These are phyloP conservation scores for Skeletonema menzelii DNA, from an alignment of 108 stramenopile genomes.

Conservation along the genomic window DNA sequence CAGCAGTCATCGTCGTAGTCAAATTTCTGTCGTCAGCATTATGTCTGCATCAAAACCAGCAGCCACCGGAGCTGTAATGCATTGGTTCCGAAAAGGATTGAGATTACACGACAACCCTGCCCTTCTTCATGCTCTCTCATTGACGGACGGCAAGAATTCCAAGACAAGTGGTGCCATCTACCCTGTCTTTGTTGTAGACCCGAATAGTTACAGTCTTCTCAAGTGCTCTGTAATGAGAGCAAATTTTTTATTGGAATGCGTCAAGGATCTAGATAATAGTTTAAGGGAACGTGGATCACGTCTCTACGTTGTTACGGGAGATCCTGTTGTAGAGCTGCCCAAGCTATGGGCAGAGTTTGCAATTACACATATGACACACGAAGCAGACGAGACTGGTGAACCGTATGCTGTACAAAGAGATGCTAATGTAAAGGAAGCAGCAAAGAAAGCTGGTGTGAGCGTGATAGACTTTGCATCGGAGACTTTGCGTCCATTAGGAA, in stretches of 20 bases:
- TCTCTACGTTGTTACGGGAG: slow-evolving; percentile 75
- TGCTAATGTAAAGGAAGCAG: slow-evolving; percentile 52
- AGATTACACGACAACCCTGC: slow-evolving; percentile 94
- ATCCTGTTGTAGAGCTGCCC: slow-evolving; percentile 77
- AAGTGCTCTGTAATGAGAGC: slow-evolving; percentile 71
- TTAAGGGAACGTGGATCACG: slow-evolving; percentile 62
- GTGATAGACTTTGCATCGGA: slow-evolving; percentile 54
- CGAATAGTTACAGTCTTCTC: slow-evolving; percentile 66
- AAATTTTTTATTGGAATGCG: slow-evolving; percentile 86
- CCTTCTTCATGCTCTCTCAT: slow-evolving; percentile 55
- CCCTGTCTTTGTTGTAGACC: slow-evolving; percentile 84
- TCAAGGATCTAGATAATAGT: slow-evolving; percentile 74
- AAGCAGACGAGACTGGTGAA: slow-evolving; percentile 70
- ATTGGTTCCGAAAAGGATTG: slow-evolving; percentile 95
- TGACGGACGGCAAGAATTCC: slow-evolving; percentile 3
- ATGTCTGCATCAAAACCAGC: not conserved
- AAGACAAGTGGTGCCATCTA: slow-evolving; percentile 21
- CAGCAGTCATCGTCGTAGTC: not conserved
- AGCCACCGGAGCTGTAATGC: slow-evolving; percentile 40
- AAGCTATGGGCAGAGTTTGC: slow-evolving; percentile 60
- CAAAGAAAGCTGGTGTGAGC: slow-evolving; percentile 41
- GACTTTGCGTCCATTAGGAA: slow-evolving; percentile 44
- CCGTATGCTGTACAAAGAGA: slow-evolving; percentile 68
- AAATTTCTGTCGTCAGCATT: slow-evolving; percentile 4
- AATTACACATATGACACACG: slow-evolving; percentile 67